Conservation (phyloP, 345 rosid genomes). For the Anacardium occidentale region DNA sequence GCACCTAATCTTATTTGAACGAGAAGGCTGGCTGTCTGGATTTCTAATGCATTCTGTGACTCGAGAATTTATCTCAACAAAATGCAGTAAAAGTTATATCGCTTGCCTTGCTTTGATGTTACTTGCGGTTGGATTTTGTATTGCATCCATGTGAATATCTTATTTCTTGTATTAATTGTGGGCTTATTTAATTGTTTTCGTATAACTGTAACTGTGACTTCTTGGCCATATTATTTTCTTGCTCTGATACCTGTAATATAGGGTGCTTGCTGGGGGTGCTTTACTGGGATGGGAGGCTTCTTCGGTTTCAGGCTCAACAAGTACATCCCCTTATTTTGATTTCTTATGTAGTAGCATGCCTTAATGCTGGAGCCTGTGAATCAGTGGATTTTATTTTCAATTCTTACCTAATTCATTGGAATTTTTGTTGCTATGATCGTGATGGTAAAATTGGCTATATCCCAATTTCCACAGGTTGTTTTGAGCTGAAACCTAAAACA, state of each 20-base stretch:
- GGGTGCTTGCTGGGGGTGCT: conserved; percentile 93
- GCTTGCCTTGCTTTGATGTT: background rate
- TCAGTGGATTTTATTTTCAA: too few species aligned
- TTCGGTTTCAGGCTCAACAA: conserved; percentile 49
- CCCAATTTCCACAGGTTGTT: background rate
- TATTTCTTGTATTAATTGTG: background rate
- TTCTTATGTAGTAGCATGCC: too few species aligned
- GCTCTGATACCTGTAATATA: conserved; percentile 86
- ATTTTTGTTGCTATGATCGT: too few species aligned
- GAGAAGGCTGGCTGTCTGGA: background rate
- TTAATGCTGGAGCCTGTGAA: too few species aligned
- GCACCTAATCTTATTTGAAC: background rate
- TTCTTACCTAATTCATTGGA: too few species aligned
- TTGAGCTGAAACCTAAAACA: background rate
- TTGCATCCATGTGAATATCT: background rate
- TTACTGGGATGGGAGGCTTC: conserved; percentile 83
- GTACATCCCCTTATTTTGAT: conserved; percentile 39
- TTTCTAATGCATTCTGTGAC: background rate
- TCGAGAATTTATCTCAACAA: background rate
- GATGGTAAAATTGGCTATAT: too few species aligned
- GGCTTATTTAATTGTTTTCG: background rate
- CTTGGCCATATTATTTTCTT: conserved; percentile 87
- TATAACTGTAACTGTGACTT: background rate
- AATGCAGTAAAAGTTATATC: background rate
- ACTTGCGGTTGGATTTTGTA: background rate